A percentile compares a stretch with the other conserved stretches of the same genome.
phyloP scores from a whole-genome alignment of 768 basidiomycete genomes.

The Rhodosporidiobolus sp. region DNA sequence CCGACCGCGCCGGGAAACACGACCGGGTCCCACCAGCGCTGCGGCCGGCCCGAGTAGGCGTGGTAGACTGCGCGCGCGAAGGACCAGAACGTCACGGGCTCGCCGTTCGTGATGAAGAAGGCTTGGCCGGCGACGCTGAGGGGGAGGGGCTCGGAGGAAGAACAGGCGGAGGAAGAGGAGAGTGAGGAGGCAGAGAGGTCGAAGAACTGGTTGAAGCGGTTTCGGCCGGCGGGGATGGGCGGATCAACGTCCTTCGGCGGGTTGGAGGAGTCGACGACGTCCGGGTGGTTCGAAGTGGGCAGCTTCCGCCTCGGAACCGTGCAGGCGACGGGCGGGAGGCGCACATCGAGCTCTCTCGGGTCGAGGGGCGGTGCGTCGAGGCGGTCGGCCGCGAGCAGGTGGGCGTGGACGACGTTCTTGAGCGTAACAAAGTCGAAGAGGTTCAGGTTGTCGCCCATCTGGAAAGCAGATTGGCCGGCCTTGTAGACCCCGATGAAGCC shows the following conservation, averaged over 20 bases:
- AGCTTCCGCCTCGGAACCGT: slow-evolving; percentile 2
- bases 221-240: slow-evolving; percentile 23
- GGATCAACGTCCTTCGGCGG: background rate
- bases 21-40: slow-evolving; percentile 5
- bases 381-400: slow-evolving; percentile 87
- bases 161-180: background rate
- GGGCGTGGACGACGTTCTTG: slow-evolving; percentile 87
- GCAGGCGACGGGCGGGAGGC: slow-evolving; percentile 43
- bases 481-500: slow-evolving; percentile 74
- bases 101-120: slow-evolving; percentile 96
- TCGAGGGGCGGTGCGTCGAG: slow-evolving; percentile 51
- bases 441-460: slow-evolving; percentile 89
- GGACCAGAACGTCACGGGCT: slow-evolving; percentile 95
- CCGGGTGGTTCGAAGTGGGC: slow-evolving; percentile 10
- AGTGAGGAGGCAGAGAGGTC: background rate
- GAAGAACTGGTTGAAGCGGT: slow-evolving; percentile 34
- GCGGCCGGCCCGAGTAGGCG: slow-evolving; percentile 53
- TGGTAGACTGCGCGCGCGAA: slow-evolving; percentile 74
- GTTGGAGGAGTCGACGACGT: background rate
- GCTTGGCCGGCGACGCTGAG: slow-evolving; percentile 78
- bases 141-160: too few species aligned
- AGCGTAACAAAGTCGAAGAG: slow-evolving; percentile 95
- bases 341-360: slow-evolving; percentile 51
- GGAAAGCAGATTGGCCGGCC: slow-evolving; percentile 78
- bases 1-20: slow-evolving; percentile 29